A percentile compares a stretch with the other conserved stretches of the same genome.
Conservation (phyloP, 257 asterid genomes). For the Solanum tarapatanum region DNA sequence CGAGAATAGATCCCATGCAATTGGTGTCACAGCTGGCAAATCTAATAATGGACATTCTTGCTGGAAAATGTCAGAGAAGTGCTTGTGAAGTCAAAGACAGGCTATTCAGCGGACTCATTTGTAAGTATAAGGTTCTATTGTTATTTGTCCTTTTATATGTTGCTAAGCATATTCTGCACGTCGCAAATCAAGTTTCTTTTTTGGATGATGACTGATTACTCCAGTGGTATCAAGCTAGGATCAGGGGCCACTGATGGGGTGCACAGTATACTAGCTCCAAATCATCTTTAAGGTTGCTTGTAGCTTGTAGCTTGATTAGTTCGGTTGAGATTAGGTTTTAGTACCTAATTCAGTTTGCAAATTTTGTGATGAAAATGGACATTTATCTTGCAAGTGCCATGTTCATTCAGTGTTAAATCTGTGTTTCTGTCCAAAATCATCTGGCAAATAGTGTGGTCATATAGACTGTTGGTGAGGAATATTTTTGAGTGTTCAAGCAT, state of each 20-base stretch:
- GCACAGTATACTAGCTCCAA: background rate
- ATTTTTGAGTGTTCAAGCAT: background rate
- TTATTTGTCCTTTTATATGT: background rate
- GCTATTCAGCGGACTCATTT: constrained; percentile 31
- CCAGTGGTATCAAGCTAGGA: background rate
- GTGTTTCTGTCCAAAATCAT: background rate
- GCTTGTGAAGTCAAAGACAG: constrained; percentile 34
- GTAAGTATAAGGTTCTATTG: constrained; percentile 30
- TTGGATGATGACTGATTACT: background rate
- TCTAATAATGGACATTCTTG: constrained; percentile 79
- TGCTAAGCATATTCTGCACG: background rate
- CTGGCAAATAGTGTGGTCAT: background rate
- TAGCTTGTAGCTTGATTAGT: background rate
- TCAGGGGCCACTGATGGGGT: background rate
- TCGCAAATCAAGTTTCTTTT: background rate
- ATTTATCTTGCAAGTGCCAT: background rate
- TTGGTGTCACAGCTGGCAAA: constrained; percentile 79
- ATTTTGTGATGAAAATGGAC: background rate
- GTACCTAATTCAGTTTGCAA: background rate
- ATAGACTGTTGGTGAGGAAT: background rate
- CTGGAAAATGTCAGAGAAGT: constrained; percentile 56
- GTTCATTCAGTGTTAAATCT: background rate
- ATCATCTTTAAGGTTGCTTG: background rate
- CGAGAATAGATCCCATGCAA: constrained; percentile 85
- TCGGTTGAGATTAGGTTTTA: background rate